A percentile compares a stretch with the other conserved stretches of the same genome.
Evolutionary conservation across 75 land plant genomes (phyloP).

Genomic region (Larix kaempferi): DNA sequence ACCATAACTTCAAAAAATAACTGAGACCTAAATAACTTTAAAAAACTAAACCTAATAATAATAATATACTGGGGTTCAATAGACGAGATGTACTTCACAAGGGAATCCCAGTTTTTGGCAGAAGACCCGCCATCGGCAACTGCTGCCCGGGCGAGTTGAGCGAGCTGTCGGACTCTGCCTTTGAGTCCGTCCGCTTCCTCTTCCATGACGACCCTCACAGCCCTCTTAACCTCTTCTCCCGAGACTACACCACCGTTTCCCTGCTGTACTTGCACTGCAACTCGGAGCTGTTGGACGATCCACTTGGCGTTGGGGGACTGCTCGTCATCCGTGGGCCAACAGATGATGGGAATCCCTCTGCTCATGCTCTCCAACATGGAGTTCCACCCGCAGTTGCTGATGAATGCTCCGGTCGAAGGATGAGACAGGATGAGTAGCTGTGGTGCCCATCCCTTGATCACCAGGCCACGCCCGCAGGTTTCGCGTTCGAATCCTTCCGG

Average conservation of each 20-base stretch:
- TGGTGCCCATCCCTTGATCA: constrained; percentile 8
- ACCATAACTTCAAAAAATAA: too few relatives aligned
- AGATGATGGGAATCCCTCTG: constrained; percentile 20
- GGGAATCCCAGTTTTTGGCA: too few relatives aligned
- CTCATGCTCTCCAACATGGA: constrained; percentile 4
- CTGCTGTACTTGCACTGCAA: constrained; percentile 3
- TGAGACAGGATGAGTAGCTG: constrained; percentile 12
- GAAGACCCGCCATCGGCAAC: too few relatives aligned
- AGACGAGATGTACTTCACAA: too few relatives aligned
- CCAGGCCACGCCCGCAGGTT: background rate
- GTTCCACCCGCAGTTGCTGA: constrained; percentile 17
- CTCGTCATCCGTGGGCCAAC: constrained; percentile 22
- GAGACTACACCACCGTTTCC: background rate
- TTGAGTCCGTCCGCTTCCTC: too few relatives aligned
- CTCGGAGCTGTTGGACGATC: constrained; percentile 3
- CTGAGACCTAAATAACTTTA: too few relatives aligned
- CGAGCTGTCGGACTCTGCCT: too few relatives aligned
- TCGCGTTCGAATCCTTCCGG: constrained; percentile 8
- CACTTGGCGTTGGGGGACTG: constrained; percentile 13
- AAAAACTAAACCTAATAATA: too few relatives aligned
- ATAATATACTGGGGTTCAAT: too few relatives aligned
- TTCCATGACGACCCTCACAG: background rate
- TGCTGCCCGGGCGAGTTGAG: too few relatives aligned
- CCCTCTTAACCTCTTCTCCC: background rate
- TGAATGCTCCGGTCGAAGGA: constrained; percentile 10